Evolutionary conservation across 2,329 filamentous ascomycete genomes (phyloP), one percentile per base, ranked within the genome.

Genomic region (Trichoderma sp.): DNA sequence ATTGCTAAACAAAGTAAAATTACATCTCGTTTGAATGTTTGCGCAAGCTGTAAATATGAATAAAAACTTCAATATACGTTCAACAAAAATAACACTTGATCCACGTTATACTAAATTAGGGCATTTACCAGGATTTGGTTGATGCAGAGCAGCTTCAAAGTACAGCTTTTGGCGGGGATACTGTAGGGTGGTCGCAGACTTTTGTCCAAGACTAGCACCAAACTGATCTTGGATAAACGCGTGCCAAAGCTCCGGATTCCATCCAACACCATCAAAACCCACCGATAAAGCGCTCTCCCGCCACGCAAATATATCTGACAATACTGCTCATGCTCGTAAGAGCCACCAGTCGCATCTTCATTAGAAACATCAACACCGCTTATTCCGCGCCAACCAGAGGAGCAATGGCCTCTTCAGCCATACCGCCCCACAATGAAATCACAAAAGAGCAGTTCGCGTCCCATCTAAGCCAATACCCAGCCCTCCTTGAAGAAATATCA

Each of bases 401-500:
- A 56, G 6, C 13, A 11, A 71, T 71, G 65, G 46, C 56, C 21
- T n/a, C 64, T 46, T 26, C 70, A 30, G 60, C n/a, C 7, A 18
- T 58, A 4, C 34, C 37, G 0, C 58, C 71, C 16, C 72, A 72
- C 32, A 65, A 73, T 18, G 64, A 69, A 6, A 77, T 81, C 58
- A 74, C 74, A 11, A 73, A 72, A 6, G 70, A 73, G 2, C 75
- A 79, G 43, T 85, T 85, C 66, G 71, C 75, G 1, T 66, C 73
- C 32, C 68, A 80, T 1, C 73, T 85, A 37, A 70, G 68, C n/a
- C 74, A 73, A 34, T 85, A 85, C 66, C 74, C 77, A n/a, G 56
- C 75, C 43, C 71, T 84, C 13, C 76, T 86, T 46, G 75, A 82
- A 51, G 75, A 77, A 3, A 79, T 85, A 24, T 86, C 85, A 1